Evolutionary conservation across 768 basidiomycete genomes (phyloP), one percentile per base, ranked within the genome.

Genomic region (Leccinum imitatum): DNA sequence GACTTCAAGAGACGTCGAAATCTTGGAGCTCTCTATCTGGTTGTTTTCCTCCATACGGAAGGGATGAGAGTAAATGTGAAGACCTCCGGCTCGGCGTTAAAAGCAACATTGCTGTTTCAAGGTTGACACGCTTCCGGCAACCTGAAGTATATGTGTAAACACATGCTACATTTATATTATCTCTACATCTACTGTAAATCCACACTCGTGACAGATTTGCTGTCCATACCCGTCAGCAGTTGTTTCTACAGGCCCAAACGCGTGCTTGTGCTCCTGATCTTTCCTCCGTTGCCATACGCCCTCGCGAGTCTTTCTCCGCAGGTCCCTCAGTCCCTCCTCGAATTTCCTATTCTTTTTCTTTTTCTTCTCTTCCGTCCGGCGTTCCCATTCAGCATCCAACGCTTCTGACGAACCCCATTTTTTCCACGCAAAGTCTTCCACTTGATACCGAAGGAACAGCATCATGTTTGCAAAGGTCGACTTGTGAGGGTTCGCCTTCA

Each of bases 381-480:
- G 80, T 65, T 91, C 88, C 73, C 87, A 98, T 70, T 98, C 96
- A 6, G 81, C 82, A 68, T 98, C 96, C 52, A 99, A 74, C 10
- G 86, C 93, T 72, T 97, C 95, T 9, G 92, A 82, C 1, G 93
- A 91, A 0, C 94, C 95, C 97, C 97, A 99, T 75, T 99, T 99
- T 71, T 91, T 88, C 90, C 89, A 97, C 5, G 97, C 96, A 74
- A 95, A 98, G 50, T 88, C 91, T 73, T 99, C 97, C 2, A 97
- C 93, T 73, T 98, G 96, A 69, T 79, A 89, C 35, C 97, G 87
- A 5, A 98, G 80, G 76, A 91, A 98, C 21, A 99, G 82, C 97
- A 98, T 98, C 97, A 98, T 98, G 79, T 98, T 99, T 37, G 91
- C 91, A 70, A 91, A 98, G 0, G 93, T 95, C 11, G 94, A 90